A percentile compares a stretch with the other conserved stretches of the same genome.
Conservation (phyloP, 2,329 filamentous ascomycete species). For the Decorospora gaudefroyi region DNA sequence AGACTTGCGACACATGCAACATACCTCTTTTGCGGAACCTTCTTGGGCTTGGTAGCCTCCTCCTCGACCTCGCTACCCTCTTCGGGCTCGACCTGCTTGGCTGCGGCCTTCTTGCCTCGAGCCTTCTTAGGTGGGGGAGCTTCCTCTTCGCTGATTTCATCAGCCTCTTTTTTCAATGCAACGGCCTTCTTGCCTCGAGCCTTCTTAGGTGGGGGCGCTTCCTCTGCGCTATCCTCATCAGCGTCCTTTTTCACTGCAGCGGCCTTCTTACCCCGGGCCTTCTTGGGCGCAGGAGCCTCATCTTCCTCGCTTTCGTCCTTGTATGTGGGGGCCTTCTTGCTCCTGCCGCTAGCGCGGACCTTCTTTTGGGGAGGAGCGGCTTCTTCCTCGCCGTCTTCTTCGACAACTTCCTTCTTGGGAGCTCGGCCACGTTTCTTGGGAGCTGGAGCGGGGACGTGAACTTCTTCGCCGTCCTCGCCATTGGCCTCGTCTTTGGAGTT, state of each 20-base stretch:
- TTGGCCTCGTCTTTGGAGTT: constrained; percentile 27
- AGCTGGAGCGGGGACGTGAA: constrained; percentile 23
- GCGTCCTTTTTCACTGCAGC: constrained; percentile 12
- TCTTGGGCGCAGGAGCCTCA: constrained; percentile 36
- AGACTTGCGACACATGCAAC: not conserved
- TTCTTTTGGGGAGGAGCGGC: constrained; percentile 27
- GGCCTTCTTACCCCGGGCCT: constrained; percentile 23
- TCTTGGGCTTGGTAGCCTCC: constrained; percentile 12
- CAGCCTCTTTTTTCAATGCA: constrained; percentile 7
- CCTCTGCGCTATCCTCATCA: constrained; percentile 34
- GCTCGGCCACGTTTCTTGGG: constrained; percentile 40
- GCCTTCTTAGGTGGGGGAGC: constrained; percentile 38
- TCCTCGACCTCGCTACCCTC: constrained; percentile 14
- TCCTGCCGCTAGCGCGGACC: constrained; percentile 18
- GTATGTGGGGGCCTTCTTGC: constrained; percentile 13
- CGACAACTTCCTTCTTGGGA: constrained; percentile 29
- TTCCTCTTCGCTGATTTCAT: constrained; percentile 10
- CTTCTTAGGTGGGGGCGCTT: constrained; percentile 39
- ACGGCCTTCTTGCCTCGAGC: not conserved
- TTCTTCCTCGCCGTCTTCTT: constrained; percentile 31
- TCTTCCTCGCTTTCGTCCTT: constrained; percentile 17
- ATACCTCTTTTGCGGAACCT: constrained; percentile 40
- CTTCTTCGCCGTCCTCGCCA: constrained; percentile 36
- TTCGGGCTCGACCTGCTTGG: constrained; percentile 18
- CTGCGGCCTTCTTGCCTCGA: constrained; percentile 37